Evolutionary conservation across 345 rosid species (phyloP).

Genomic region (Arabis alpina): DNA sequence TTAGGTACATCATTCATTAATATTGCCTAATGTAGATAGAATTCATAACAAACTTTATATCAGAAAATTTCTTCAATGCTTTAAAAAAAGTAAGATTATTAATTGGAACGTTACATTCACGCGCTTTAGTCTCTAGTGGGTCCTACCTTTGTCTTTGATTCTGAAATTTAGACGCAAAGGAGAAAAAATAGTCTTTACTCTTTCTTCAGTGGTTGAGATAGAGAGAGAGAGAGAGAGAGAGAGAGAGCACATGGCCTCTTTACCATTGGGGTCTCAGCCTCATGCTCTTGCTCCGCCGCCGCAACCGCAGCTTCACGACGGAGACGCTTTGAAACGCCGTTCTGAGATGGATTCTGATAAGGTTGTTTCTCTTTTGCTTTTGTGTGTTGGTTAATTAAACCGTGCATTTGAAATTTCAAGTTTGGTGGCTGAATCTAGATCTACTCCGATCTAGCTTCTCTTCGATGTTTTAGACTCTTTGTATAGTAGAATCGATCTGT

Average conservation of each 20-base stretch:
- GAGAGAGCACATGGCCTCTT: constrained; percentile 57
- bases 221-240: constrained; percentile 31
- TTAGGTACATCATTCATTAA: constrained; percentile 7
- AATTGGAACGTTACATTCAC: constrained; percentile 28
- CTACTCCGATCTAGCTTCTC: constrained; percentile 34
- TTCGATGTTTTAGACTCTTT: background rate
- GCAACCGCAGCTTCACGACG: constrained; percentile 30
- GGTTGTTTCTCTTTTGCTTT: constrained; percentile 36
- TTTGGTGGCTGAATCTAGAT: constrained; percentile 42
- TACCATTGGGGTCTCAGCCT: constrained; percentile 50
- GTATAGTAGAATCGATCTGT: constrained; percentile 35
- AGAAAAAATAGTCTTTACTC: constrained; percentile 21
- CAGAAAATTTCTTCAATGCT: background rate
- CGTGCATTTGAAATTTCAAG: constrained; percentile 15
- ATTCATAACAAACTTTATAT: background rate
- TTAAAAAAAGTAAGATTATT: background rate
- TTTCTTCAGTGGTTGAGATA: constrained; percentile 35
- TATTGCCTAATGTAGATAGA: background rate
- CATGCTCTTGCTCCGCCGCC: constrained; percentile 41
- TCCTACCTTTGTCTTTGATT: constrained; percentile 29
- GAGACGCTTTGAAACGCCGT: constrained; percentile 49
- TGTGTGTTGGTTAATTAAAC: constrained; percentile 21
- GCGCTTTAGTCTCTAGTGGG: constrained; percentile 22
- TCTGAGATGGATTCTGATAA: constrained; percentile 53
- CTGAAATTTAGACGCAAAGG: constrained; percentile 20